phyloP scores from a whole-genome alignment of 306 rosid genomes.

The Trifolium subterraneum region DNA sequence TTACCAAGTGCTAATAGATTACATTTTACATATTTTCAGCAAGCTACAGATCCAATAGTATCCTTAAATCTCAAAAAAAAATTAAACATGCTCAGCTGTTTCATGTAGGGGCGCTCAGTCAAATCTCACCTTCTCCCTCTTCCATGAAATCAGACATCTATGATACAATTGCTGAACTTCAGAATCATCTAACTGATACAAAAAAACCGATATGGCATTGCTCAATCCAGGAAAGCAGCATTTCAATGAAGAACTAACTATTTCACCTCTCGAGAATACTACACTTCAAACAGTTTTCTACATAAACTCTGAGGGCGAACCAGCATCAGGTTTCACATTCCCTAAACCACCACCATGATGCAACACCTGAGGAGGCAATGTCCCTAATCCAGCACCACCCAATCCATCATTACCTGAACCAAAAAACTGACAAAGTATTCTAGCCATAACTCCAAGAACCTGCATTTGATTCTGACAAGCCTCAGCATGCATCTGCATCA shows the following conservation, averaged over 20 bases:
- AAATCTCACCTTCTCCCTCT: constrained; percentile 1
- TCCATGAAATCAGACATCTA: constrained; percentile 14
- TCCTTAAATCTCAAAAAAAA: constrained; percentile 4
- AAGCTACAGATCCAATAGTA: constrained; percentile 11
- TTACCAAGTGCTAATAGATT: constrained; percentile 31
- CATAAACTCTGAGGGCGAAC: constrained; percentile 85
- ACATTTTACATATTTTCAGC: constrained; percentile 28
- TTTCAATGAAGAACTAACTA: constrained; percentile 7
- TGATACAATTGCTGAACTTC: constrained; percentile 33
- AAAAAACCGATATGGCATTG: not conserved
- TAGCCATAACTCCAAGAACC: constrained; percentile 75
- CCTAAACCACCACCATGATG: constrained; percentile 74
- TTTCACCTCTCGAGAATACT: constrained; percentile 23
- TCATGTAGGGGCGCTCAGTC: constrained; percentile 9
- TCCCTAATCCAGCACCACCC: constrained; percentile 67
- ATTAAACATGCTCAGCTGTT: constrained; percentile 4
- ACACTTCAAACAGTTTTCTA: constrained; percentile 43
- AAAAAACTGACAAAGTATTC: constrained; percentile 76
- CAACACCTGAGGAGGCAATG: constrained; percentile 78
- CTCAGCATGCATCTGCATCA: constrained; percentile 90
- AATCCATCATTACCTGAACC: constrained; percentile 76
- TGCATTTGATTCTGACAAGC: constrained; percentile 94
- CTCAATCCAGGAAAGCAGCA: not conserved
- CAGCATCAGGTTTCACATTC: constrained; percentile 75
- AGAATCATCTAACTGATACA: constrained; percentile 13